Evolutionary conservation across 148 eudicot species (phyloP).

Genomic region (Pharnaceum exiguum): DNA sequence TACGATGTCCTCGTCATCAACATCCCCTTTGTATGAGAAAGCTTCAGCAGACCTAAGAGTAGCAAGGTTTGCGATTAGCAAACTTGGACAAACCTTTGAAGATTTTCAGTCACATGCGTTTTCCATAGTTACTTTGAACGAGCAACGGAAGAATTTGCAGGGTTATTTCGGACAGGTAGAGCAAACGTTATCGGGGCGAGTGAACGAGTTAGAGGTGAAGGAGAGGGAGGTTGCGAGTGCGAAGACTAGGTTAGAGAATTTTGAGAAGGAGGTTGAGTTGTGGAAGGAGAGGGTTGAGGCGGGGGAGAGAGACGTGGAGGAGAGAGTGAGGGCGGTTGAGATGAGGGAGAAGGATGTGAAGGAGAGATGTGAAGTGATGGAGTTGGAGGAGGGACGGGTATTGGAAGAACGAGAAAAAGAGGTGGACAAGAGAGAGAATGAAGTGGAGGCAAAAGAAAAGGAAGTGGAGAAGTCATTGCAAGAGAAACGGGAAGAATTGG

Average conservation of each 20-base stretch:
- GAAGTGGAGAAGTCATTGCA: background rate
- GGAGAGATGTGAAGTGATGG: background rate
- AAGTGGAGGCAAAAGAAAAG: background rate
- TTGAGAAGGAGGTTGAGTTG: background rate
- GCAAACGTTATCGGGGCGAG: slow-evolving; percentile 1
- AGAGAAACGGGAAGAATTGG: background rate
- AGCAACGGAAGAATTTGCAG: slow-evolving; percentile 9
- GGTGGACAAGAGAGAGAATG: background rate
- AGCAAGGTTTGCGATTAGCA: background rate
- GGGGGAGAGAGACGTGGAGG: background rate
- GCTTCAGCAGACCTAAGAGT: background rate
- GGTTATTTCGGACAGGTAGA: slow-evolving; percentile 1
- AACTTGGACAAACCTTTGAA: slow-evolving; percentile 12
- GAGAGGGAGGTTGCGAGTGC: background rate
- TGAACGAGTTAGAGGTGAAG: slow-evolving; percentile 6
- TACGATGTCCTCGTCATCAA: background rate
- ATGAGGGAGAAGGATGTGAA: background rate
- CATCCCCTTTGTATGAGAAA: background rate
- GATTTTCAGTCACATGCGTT: slow-evolving; percentile 5
- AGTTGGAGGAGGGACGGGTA: background rate
- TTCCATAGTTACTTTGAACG: slow-evolving; percentile 7
- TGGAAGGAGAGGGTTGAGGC: background rate
- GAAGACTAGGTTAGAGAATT: background rate
- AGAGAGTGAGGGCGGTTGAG: background rate
- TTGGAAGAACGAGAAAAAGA: background rate